These are phyloP conservation scores for Linum usitatissimum DNA, from an alignment of 345 rosid genomes.

Conservation along the genomic window DNA sequence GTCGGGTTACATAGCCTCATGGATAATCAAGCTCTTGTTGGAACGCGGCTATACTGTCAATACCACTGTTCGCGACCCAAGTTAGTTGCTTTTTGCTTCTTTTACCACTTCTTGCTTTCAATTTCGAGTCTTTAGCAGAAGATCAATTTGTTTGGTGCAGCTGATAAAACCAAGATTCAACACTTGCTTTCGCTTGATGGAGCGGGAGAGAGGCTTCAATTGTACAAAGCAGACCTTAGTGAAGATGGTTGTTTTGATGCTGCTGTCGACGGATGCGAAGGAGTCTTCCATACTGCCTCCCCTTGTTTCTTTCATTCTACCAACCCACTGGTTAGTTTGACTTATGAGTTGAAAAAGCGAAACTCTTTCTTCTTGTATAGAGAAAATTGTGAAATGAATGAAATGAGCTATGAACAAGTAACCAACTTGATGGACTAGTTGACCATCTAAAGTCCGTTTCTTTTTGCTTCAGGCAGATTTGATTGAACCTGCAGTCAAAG, in stretches of 20 bases:
- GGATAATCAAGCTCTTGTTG: too few species aligned
- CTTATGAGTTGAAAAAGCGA: neutral
- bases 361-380: too few species aligned
- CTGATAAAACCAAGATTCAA: neutral
- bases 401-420: too few species aligned
- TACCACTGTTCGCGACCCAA: too few species aligned
- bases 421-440: too few species aligned
- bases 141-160: neutral
- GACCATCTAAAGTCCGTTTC: too few species aligned
- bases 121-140: too few species aligned
- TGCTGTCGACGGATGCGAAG: neutral
- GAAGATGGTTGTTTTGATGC: constrained; percentile 1
- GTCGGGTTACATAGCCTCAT: too few species aligned
- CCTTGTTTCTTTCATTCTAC: neutral
- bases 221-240: constrained; percentile 2
- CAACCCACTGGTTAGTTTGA: neutral
- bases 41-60: too few species aligned
- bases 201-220: neutral
- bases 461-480: neutral
- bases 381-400: too few species aligned
- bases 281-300: constrained; percentile 1
- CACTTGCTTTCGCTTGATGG: constrained; percentile 7
- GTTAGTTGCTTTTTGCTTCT: too few species aligned
- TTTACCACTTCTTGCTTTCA: too few species aligned
- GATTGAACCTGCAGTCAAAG: neutral